These are phyloP conservation scores for Rhodotorula babjevae DNA, from an alignment of 768 basidiomycete species.

Conservation along the genomic window DNA sequence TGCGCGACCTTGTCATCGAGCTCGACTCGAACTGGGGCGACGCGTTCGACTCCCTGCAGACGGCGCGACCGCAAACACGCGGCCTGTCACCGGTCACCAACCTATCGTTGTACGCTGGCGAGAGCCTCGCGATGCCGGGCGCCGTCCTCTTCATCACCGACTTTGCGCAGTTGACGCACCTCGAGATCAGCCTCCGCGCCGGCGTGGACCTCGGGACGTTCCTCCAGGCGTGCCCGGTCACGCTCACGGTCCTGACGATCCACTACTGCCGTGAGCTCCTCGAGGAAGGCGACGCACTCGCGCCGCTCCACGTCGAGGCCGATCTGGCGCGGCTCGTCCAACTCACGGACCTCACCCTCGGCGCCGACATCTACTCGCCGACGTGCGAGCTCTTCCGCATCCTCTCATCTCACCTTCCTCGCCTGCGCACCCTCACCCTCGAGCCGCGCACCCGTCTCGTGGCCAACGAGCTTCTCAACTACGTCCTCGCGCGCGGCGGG, in stretches of 20 bases:
- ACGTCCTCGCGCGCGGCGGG: neutral
- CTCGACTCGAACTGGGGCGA: neutral
- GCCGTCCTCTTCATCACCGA: neutral
- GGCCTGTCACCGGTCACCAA: neutral
- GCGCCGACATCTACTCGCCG: neutral
- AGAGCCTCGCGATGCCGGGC: neutral
- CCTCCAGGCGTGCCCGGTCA: neutral
- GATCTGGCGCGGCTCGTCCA: neutral
- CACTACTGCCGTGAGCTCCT: neutral
- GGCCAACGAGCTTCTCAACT: neutral
- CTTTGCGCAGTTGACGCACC: neutral
- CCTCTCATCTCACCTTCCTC: neutral
- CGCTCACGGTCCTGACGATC: neutral
- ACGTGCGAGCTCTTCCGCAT: neutral
- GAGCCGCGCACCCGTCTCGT: neutral
- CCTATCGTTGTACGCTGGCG: neutral
- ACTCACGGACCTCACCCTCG: neutral
- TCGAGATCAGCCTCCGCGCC: neutral
- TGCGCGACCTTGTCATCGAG: neutral
- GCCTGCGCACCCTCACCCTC: neutral
- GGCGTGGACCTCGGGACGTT: neutral
- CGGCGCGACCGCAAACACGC: neutral
- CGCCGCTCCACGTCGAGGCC: neutral
- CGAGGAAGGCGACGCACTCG: neutral
- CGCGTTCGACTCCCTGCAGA: too few relatives aligned